phyloP scores from a whole-genome alignment of 176 grass and related monocot genomes.

The Eragrostis curvula region DNA sequence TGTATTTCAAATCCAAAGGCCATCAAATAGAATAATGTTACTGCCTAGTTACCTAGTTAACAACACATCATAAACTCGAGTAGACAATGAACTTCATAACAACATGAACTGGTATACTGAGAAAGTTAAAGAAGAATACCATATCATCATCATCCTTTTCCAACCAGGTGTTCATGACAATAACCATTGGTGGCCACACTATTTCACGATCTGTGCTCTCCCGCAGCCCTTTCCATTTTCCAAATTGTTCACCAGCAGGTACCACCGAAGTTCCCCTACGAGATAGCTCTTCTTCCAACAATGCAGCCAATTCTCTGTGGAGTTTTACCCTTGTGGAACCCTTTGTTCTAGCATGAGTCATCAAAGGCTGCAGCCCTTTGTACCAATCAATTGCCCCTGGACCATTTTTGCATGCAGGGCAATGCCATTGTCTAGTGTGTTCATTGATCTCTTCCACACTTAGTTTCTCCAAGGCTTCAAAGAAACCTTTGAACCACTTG shows the following conservation, averaged over 20 bases:
- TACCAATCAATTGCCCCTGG: conserved; percentile 95
- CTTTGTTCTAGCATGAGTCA: conserved; percentile 86
- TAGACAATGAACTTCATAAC: conserved; percentile 12
- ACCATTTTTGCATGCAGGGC: conserved; percentile 85
- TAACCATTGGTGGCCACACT: conserved; percentile 95
- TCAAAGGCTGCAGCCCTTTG: conserved; percentile 80
- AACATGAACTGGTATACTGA: neutral
- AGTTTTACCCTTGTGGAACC: conserved; percentile 75
- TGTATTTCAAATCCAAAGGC: conserved; percentile 9
- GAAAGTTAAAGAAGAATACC: conserved; percentile 57
- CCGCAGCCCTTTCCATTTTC: conserved; percentile 81
- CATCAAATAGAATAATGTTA: neutral
- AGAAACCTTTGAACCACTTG: conserved; percentile 81
- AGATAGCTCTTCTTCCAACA: conserved; percentile 79
- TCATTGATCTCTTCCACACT: conserved; percentile 74
- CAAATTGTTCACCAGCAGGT: conserved; percentile 76
- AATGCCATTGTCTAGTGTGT: conserved; percentile 68
- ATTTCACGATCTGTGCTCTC: conserved; percentile 63
- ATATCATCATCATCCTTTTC: conserved; percentile 76
- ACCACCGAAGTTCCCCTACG: conserved; percentile 70
- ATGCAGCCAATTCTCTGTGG: conserved; percentile 75
- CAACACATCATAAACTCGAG: conserved; percentile 21
- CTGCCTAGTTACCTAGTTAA: neutral
- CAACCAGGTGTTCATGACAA: conserved; percentile 84
- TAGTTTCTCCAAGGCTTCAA: conserved; percentile 58